phyloP scores from a whole-genome alignment of 169 alveolate genomes.

The Cyclospora cayetanensis region DNA sequence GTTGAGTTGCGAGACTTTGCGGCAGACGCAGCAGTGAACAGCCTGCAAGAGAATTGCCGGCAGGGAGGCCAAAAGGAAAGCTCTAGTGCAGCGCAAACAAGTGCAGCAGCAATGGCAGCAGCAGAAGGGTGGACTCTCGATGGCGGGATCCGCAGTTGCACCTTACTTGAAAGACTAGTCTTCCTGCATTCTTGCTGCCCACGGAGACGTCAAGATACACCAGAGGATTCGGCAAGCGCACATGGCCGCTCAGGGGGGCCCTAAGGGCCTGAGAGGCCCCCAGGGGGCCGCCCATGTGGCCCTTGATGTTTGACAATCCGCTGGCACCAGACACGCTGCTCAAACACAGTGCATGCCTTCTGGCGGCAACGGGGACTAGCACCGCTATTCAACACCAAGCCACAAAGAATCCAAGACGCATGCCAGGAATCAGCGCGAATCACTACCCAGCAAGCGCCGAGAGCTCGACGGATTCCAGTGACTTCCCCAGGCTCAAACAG shows the following conservation, averaged over 20 bases:
- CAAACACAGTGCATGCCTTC: too few species aligned
- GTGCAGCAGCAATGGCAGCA: not conserved
- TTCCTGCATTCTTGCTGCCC: constrained; percentile 85
- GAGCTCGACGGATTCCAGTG: too few species aligned
- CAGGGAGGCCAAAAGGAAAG: not conserved
- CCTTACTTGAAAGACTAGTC: constrained; percentile 78
- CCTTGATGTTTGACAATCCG: not conserved
- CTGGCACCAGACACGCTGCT: not conserved
- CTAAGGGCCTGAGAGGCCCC: not conserved
- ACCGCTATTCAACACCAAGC: too few species aligned
- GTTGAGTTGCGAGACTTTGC: constrained; percentile 31
- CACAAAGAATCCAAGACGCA: too few species aligned
- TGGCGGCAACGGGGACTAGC: too few species aligned
- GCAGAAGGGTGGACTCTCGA: too few species aligned
- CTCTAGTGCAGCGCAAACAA: not conserved
- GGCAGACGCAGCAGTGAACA: not conserved
- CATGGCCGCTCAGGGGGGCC: not conserved
- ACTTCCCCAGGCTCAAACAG: too few species aligned
- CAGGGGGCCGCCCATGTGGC: not conserved
- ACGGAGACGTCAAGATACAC: constrained; percentile 83
- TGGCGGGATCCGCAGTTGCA: not conserved
- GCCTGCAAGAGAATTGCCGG: not conserved
- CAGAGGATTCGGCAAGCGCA: constrained; percentile 82
- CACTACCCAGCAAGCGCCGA: too few species aligned
- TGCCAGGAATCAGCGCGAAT: too few species aligned